Base-by-base conservation (phyloP, 306 rosid genomes). In the Cucurbita moschata region DNA sequence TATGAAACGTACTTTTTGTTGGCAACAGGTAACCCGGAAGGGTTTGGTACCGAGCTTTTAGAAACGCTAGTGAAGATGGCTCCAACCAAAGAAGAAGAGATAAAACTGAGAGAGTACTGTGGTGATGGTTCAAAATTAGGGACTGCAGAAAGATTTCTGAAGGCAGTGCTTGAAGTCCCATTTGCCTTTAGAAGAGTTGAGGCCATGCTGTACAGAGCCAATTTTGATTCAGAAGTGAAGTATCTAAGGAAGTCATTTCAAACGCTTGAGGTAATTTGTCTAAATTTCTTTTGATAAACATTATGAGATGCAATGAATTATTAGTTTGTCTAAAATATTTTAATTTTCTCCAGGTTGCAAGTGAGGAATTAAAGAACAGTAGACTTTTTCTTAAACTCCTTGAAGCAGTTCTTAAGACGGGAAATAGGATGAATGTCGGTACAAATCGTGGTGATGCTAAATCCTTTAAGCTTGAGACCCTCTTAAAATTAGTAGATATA, bases 41-140 rank as follows among this genome's bases (percentile, higher is more conserved):
- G 92, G 73, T 88, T 94, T 82, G 97, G 96, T 16, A 62, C 89
- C 12, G 99, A 94, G 86, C 92, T 94, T 79, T 82, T 94, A 86
- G 99, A 94, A 86, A 94, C 97, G 43, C 88, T 94, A 16, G 97
- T 94, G 56, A 94, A 94, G 89, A 94, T 94, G 99, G 97, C 99
- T 75, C 99, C 99, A 44, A 94, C 99, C 49, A 94, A 94, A 81
- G 99, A 94, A 81, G 99, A 94, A 79, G 99, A 94, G 86, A 91
- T 91, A 70, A 94, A 91, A 76, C 92, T 94, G 44, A 85, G 82
- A 77, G 90, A 86, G 80, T 88, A 86, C 46, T 63, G 76, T 38
- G 97, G 97, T 40, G 96, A 94, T 55, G 75, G 76, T 79, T 85
- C 96, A 53, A 94, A 94, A 78, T 86, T 94, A 54, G 99, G 99